Base-by-base conservation (phyloP, 2,329 filamentous ascomycete genomes). In the Trichophyton schoenleinii region DNA sequence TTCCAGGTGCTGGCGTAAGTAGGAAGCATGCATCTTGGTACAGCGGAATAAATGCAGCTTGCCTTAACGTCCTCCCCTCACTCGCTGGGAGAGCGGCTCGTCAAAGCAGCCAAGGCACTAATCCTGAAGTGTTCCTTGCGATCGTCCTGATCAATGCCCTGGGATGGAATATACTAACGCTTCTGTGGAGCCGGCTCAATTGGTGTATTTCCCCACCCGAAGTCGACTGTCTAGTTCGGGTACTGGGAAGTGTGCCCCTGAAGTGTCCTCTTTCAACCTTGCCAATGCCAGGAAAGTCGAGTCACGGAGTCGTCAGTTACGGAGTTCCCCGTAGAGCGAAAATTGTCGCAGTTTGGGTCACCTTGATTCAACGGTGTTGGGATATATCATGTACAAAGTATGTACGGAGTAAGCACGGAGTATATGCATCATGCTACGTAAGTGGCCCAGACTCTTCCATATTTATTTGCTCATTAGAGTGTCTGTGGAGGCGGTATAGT, bases 401-500 rank as follows among this genome's bases (percentile, higher is more conserved):
- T 13, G 34, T 3, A 13, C 9, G 5, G 28, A 31, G 28, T 31
- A 1, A 31, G 28, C 6, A 7, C 28, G 28, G 28, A 31, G 28
- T 31, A 31, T 31, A 38, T 38, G 34, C 34, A 38, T 38, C 11
- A 38, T 34, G 13, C 52, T 34, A 11, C 28, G 52, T 20, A 36
- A 28, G 52, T 28, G 52, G 52, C 52, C 52, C 52, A 55, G 52
- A 36, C 52, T 20, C 28, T 38, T 36, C 52, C 5, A 55, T 28
- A n/a, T 55, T 55, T 9, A 8, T 55, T 55, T 9, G 9, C 52
- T 55, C 31, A 8, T 6, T 31, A 2, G 41, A 8, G 34, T 55
- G 52, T 28, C 28, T 34, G 52, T 55, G 52, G 52, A 55, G 52
- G 52, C 52, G 52, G 52, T 55, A 55, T 52, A 55, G 52, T 34